Evolutionary conservation across 345 rosid genomes (phyloP).

Genomic region (Citrus trifoliata): DNA sequence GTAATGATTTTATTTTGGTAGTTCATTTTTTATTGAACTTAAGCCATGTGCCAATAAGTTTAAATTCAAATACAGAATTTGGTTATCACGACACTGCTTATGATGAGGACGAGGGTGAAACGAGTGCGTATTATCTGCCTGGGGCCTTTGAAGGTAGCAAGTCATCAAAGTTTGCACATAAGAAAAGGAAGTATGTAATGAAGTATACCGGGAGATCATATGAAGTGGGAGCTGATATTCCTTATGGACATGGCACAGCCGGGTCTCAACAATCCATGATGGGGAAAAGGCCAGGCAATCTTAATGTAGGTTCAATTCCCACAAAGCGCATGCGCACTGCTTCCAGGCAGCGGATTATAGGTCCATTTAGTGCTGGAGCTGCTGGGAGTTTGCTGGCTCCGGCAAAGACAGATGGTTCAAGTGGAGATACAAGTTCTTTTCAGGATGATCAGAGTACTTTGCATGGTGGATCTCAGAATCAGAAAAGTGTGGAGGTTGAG

Average conservation of each 20-base stretch:
- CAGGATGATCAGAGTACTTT: slow-evolving; percentile 92
- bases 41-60: slow-evolving; percentile 20
- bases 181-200: slow-evolving; percentile 53
- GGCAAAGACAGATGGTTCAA: slow-evolving; percentile 80
- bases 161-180: slow-evolving; percentile 53
- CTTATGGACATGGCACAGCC: slow-evolving; percentile 41
- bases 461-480: slow-evolving; percentile 68
- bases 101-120: slow-evolving; percentile 91
- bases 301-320: slow-evolving; percentile 66
- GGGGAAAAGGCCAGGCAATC: slow-evolving; percentile 72
- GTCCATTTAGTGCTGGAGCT: slow-evolving; percentile 61
- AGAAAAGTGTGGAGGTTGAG: slow-evolving; percentile 80
- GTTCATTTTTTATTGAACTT: slow-evolving; percentile 13
- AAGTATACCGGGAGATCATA: slow-evolving; percentile 56
- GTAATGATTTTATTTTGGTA: slow-evolving; percentile 32
- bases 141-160: slow-evolving; percentile 59
- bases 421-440: slow-evolving; percentile 94
- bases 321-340: slow-evolving; percentile 91
- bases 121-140: slow-evolving; percentile 63
- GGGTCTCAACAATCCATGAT: slow-evolving; percentile 51
- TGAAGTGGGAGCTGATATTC: slow-evolving; percentile 58
- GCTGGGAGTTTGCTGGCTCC: slow-evolving; percentile 48
- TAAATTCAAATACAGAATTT: slow-evolving; percentile 46
- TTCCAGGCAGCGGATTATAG: slow-evolving; percentile 67
- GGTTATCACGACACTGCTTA: slow-evolving; percentile 53